A percentile compares a stretch with the other conserved stretches of the same genome.
Conservation (phyloP, 2,329 filamentous ascomycete species). For the Penicillium nordicum region DNA sequence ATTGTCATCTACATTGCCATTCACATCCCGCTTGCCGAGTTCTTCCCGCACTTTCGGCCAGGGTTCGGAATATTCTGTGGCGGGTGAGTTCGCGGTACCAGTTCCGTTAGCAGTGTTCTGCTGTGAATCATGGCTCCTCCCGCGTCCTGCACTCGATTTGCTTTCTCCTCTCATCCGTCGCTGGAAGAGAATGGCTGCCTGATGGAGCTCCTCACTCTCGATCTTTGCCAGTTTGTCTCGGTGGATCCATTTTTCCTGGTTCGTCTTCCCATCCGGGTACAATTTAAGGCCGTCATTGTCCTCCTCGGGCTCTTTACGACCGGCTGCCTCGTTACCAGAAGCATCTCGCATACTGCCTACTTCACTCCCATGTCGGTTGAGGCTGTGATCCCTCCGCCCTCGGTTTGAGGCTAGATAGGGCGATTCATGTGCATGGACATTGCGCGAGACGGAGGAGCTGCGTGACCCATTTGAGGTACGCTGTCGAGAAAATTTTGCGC, state of each 20-base stretch:
- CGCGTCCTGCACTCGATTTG: constrained; percentile 36
- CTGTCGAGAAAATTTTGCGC: constrained; percentile 29
- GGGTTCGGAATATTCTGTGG: constrained; percentile 33
- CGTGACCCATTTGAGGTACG: constrained; percentile 38
- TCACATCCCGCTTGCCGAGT: constrained; percentile 38
- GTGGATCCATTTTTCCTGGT: constrained; percentile 49
- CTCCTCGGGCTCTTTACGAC: constrained; percentile 16
- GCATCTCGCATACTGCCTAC: constrained; percentile 38
- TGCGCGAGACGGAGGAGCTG: constrained; percentile 38
- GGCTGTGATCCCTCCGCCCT: constrained; percentile 33
- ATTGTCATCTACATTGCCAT: constrained; percentile 39
- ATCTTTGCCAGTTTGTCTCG: constrained; percentile 51
- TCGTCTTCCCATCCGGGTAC: constrained; percentile 19
- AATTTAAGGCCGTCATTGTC: constrained; percentile 17
- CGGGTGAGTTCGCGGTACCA: constrained; percentile 22
- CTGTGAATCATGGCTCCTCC: constrained; percentile 37
- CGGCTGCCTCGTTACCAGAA: constrained; percentile 21
- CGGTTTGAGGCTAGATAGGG: constrained; percentile 27
- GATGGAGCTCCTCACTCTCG: constrained; percentile 50
- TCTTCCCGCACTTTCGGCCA: constrained; percentile 37
- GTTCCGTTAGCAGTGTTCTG: constrained; percentile 30
- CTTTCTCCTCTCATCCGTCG: constrained; percentile 36
- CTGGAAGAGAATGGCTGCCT: constrained; percentile 45
- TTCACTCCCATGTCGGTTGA: constrained; percentile 40
- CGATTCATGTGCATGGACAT: constrained; percentile 29